A percentile compares a stretch with the other conserved stretches of the same genome.
Conservation (phyloP, 768 basidiomycete species). For the Pholiota conissans region DNA sequence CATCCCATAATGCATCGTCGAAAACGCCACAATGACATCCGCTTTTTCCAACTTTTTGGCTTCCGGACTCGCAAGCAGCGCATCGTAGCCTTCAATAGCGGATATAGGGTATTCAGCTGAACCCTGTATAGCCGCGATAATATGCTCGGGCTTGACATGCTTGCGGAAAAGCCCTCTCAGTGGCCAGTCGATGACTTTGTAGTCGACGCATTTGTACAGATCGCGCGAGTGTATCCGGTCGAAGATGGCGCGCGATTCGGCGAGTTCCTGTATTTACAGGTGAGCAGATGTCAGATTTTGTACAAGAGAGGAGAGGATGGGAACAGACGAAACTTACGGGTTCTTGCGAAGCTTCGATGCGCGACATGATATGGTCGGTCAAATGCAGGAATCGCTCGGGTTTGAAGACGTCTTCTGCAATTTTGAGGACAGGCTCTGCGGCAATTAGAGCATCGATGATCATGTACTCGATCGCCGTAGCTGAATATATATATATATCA, state of each 20-base stretch:
- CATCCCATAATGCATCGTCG: slow-evolving; percentile 79
- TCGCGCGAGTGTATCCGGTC: slow-evolving; percentile 61
- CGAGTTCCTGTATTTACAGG: slow-evolving; percentile 51
- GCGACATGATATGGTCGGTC: slow-evolving; percentile 65
- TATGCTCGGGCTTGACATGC: slow-evolving; percentile 39
- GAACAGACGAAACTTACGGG: slow-evolving; percentile 37
- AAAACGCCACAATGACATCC: slow-evolving; percentile 65
- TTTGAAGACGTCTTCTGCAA: slow-evolving; percentile 55
- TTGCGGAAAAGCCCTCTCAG: slow-evolving; percentile 32
- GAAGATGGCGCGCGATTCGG: slow-evolving; percentile 57
- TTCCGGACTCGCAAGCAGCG: slow-evolving; percentile 2
- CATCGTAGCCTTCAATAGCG: slow-evolving; percentile 7
- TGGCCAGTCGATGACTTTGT: slow-evolving; percentile 49
- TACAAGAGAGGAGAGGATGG: too few relatives aligned
- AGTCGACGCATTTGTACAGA: slow-evolving; percentile 72
- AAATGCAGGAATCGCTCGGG: slow-evolving; percentile 62
- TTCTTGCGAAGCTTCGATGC: slow-evolving; percentile 55
- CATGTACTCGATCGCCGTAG: slow-evolving; percentile 82
- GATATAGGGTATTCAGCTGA: background rate
- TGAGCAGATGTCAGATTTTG: too few relatives aligned
- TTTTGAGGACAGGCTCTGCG: slow-evolving; percentile 64
- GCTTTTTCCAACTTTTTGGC: slow-evolving; percentile 36
- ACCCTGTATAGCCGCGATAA: slow-evolving; percentile 41
- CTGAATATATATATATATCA: slow-evolving; percentile 32
- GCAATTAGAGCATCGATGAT: slow-evolving; percentile 71